Conservation (phyloP, 768 basidiomycete species). For the Serendipita indica region DNA sequence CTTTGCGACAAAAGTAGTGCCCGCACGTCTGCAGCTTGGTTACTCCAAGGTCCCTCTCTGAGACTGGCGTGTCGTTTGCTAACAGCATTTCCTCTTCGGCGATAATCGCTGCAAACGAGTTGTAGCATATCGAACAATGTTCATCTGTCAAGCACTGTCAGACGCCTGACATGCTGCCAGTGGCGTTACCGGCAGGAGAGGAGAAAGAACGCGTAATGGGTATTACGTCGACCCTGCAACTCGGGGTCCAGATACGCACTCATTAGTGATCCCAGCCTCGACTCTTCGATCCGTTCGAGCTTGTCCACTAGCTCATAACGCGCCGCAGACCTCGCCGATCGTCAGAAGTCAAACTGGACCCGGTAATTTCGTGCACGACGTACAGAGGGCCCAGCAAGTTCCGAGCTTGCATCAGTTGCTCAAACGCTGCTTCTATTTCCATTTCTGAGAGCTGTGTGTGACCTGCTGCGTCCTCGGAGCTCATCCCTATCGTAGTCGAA, state of each 20-base stretch:
- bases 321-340: neutral
- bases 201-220: too few species aligned
- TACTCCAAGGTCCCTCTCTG: slow-evolving; percentile 54
- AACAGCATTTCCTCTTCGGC: slow-evolving; percentile 60
- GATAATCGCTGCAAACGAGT: slow-evolving; percentile 47
- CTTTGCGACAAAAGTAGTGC: slow-evolving; percentile 25
- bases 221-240: too few species aligned
- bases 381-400: neutral
- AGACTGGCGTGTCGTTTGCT: slow-evolving; percentile 65
- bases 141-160: slow-evolving; percentile 33
- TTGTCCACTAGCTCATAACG: slow-evolving; percentile 4
- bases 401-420: neutral
- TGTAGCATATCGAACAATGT: slow-evolving; percentile 62
- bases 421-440: neutral
- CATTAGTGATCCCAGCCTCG: neutral
- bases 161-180: too few species aligned
- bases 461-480: too few species aligned
- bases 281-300: slow-evolving; percentile 1
- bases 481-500: too few species aligned
- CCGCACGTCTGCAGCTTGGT: slow-evolving; percentile 42
- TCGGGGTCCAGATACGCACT: neutral
- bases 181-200: too few species aligned
- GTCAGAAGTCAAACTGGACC: neutral
- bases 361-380: neutral
- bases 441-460: neutral